phyloP scores from a whole-genome alignment of 2,329 filamentous ascomycete genomes.

The Teratosphaeria viscida region DNA sequence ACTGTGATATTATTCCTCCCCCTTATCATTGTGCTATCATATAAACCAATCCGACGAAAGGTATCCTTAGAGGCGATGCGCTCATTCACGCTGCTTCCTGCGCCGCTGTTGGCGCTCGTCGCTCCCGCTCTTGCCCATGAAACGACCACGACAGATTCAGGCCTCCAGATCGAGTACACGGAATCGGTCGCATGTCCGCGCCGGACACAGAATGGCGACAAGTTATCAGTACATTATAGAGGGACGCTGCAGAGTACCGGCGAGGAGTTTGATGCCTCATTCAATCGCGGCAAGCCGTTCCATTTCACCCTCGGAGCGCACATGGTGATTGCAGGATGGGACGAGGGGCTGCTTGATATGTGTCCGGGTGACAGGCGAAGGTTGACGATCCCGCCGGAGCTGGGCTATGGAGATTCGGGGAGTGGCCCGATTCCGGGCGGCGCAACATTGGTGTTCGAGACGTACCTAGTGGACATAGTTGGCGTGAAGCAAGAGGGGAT shows the following conservation, averaged over 20 bases:
- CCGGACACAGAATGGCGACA: slow-evolving; percentile 37
- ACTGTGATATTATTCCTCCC: background rate
- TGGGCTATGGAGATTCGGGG: slow-evolving; percentile 67
- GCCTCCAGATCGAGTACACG: slow-evolving; percentile 32
- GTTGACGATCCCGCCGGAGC: slow-evolving; percentile 77
- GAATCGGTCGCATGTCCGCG: slow-evolving; percentile 33
- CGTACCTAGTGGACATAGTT: slow-evolving; percentile 72
- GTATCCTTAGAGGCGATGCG: slow-evolving; percentile 4
- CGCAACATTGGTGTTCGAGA: slow-evolving; percentile 82
- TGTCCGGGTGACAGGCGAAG: slow-evolving; percentile 87
- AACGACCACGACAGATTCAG: slow-evolving; percentile 7
- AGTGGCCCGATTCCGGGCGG: slow-evolving; percentile 68
- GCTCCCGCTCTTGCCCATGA: slow-evolving; percentile 4
- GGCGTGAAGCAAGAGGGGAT: slow-evolving; percentile 43
- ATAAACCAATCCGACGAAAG: background rate
- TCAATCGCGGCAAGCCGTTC: slow-evolving; percentile 67
- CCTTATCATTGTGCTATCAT: background rate
- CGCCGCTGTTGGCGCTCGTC: slow-evolving; percentile 10
- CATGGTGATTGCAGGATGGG: slow-evolving; percentile 90
- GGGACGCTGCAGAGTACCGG: slow-evolving; percentile 49
- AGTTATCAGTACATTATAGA: slow-evolving; percentile 38
- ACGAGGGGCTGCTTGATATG: slow-evolving; percentile 82
- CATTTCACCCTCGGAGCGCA: slow-evolving; percentile 68
- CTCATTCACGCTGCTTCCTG: slow-evolving; percentile 6
- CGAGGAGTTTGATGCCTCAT: slow-evolving; percentile 66